phyloP scores from a whole-genome alignment of 768 basidiomycete genomes.

The Inosperma sp. region DNA sequence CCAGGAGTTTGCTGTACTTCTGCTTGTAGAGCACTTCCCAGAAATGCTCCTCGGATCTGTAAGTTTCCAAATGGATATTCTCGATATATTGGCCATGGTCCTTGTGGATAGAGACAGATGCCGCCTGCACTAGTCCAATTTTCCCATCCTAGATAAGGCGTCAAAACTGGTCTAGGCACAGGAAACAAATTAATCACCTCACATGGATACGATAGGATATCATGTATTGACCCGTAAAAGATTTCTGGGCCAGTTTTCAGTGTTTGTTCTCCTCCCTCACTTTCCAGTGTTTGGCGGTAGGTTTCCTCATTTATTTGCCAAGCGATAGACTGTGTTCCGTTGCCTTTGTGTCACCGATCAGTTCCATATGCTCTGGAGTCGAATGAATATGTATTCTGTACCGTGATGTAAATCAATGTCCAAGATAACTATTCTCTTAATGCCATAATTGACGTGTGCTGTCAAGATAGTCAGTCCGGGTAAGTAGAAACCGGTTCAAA shows the following conservation, averaged over 20 bases:
- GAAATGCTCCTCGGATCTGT: constrained; percentile 68
- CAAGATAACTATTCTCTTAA: constrained; percentile 78
- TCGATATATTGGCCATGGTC: constrained; percentile 85
- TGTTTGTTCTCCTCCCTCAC: constrained; percentile 35
- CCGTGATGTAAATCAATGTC: constrained; percentile 94
- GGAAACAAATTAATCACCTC: constrained; percentile 47
- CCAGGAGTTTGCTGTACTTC: constrained; percentile 57
- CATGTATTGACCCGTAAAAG: constrained; percentile 93
- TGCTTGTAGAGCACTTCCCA: constrained; percentile 67
- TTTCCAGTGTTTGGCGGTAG: constrained; percentile 61
- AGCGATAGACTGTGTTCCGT: constrained; percentile 88
- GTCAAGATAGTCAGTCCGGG: not conserved
- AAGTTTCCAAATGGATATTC: constrained; percentile 78
- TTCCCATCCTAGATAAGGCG: constrained; percentile 65
- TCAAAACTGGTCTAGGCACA: not conserved
- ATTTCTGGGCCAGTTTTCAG: constrained; percentile 50
- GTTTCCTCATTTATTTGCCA: constrained; percentile 93
- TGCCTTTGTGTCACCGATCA: constrained; percentile 47
- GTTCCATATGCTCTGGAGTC: not conserved
- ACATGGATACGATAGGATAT: constrained; percentile 88
- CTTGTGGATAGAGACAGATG: constrained; percentile 74
- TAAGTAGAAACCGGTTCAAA: not conserved
- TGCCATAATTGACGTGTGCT: constrained; percentile 79
- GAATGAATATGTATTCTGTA: constrained; percentile 22
- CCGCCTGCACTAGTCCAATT: constrained; percentile 71